These are phyloP conservation scores for Tetrapisispora arboricola DNA, from an alignment of 805 yeast genomes.

Conservation along the genomic window DNA sequence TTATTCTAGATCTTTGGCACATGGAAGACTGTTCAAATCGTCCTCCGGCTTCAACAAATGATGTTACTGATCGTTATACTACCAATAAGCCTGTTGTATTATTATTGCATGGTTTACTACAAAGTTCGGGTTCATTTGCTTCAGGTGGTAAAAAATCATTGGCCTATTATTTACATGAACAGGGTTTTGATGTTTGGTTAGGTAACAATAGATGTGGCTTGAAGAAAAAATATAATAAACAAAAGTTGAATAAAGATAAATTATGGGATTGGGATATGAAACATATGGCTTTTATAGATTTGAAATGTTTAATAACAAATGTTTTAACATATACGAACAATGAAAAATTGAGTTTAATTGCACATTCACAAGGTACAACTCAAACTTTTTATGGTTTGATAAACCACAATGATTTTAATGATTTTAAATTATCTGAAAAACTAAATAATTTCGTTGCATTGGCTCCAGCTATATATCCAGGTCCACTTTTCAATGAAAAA, in stretches of 20 bases:
- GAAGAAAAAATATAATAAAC: constrained; percentile 46
- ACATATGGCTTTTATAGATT: constrained; percentile 72
- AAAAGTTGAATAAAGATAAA: constrained; percentile 2
- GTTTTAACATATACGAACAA: constrained; percentile 36
- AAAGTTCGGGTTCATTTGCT: constrained; percentile 76
- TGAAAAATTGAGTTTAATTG: constrained; percentile 49
- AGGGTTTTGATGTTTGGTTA: constrained; percentile 80
- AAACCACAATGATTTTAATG: constrained; percentile 18
- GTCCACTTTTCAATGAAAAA: constrained; percentile 55
- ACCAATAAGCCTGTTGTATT: constrained; percentile 49
- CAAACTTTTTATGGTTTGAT: constrained; percentile 67
- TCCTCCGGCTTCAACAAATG: neutral
- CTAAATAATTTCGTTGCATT: constrained; percentile 63
- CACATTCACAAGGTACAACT: constrained; percentile 92
- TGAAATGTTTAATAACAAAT: constrained; percentile 60
- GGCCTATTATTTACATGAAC: constrained; percentile 43
- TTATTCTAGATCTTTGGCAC: constrained; percentile 54
- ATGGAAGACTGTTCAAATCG: constrained; percentile 9
- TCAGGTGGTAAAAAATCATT: constrained; percentile 75
- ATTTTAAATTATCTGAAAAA: constrained; percentile 38
- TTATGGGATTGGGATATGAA: constrained; percentile 93
- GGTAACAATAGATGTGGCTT: constrained; percentile 90
- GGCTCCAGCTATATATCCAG: constrained; percentile 91
- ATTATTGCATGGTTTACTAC: constrained; percentile 77
- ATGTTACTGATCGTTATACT: constrained; percentile 5